Percentiles rank a stretch among this genome's conserved stretches.
These are phyloP conservation scores for Alternaria gaisen DNA, from an alignment of 2,329 filamentous ascomycete species.

Conservation along the genomic window DNA sequence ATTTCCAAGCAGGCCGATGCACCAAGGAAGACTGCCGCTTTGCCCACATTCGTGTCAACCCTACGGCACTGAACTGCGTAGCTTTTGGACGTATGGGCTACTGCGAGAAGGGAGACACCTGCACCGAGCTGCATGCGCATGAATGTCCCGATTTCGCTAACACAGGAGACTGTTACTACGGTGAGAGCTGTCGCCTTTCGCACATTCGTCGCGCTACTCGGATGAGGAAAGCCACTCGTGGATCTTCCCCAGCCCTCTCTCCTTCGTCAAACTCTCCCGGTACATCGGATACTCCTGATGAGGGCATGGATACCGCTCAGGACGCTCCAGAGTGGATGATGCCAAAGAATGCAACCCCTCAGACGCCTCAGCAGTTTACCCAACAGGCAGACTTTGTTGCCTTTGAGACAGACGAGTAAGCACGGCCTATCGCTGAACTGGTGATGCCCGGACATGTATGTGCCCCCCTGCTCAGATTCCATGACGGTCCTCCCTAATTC, in stretches of 20 bases:
- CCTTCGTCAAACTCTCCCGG: constrained; percentile 6
- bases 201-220: constrained; percentile 71
- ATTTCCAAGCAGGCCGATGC: constrained; percentile 90
- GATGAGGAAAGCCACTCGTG: constrained; percentile 32
- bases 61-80: constrained; percentile 81
- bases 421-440: background rate
- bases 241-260: constrained; percentile 21
- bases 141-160: constrained; percentile 98
- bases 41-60: constrained; percentile 81
- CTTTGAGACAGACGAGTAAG: constrained; percentile 32
- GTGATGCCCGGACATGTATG: constrained; percentile 23
- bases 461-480: constrained; percentile 18
- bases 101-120: constrained; percentile 81
- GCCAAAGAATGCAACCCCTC: background rate
- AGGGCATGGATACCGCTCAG: constrained; percentile 18
- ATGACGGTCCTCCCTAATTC: constrained; percentile 23
- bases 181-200: constrained; percentile 79
- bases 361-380: constrained; percentile 33
- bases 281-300: constrained; percentile 15
- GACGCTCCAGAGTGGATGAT: constrained; percentile 7
- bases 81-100: constrained; percentile 87
- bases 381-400: constrained; percentile 45
- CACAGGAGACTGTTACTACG: constrained; percentile 78
- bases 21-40: constrained; percentile 87
- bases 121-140: constrained; percentile 83